Evolutionary conservation across 2,329 filamentous ascomycete species (phyloP), one percentile per base, ranked within the genome.

Genomic region (Trichoderma koningiopsis): DNA sequence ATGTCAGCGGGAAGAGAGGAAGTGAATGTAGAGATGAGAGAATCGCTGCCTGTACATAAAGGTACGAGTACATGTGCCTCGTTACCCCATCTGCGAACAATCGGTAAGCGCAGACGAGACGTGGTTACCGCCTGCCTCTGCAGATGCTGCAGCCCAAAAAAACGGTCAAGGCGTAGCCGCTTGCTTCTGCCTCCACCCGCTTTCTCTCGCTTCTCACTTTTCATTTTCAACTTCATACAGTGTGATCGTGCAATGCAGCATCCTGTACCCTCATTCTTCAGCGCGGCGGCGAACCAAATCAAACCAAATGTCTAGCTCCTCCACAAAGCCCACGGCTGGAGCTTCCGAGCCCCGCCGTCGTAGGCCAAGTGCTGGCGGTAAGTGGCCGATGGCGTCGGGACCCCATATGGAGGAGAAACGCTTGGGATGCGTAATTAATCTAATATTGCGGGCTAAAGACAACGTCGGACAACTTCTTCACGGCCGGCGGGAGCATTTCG

Each of bases 41-140:
- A n/a, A 43, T 13, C 33, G 33, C 33, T 24, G 47, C n/a, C 24
- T 49, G 47, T 49, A 49, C n/a, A 49, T 4, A 49, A 49, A 49
- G 43, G 60, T 62, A 62, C 61, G 55, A 40, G 61, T 19, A 62
- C 61, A 56, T 55, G 61, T 19, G 61, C 24, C 11, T 10, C n/a
- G 47, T 43, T 31, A 37, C 61, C 61, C 61, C 61, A 64, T 55
- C 61, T 64, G 61, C 61, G 61, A 64, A 64, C 49, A 56, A 56
- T 29, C 19, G 47, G 35, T 52, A 56, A 56, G 35, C 49, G 33
- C 43, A 55, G 31, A 43, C 59, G 37, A 61, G 40, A 35, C 29
- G 13, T 19, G 19, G 40, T n/a, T 43, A n/a, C 40, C 40, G 19
- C 40, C 40, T 43, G 19, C 40, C 16, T 43, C 7, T 43, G 40